A percentile compares a stretch with the other conserved stretches of the same genome.
Evolutionary conservation across 2,329 filamentous ascomycete genomes (phyloP).

Genomic region (Hawksworthiomyces lignivorus): DNA sequence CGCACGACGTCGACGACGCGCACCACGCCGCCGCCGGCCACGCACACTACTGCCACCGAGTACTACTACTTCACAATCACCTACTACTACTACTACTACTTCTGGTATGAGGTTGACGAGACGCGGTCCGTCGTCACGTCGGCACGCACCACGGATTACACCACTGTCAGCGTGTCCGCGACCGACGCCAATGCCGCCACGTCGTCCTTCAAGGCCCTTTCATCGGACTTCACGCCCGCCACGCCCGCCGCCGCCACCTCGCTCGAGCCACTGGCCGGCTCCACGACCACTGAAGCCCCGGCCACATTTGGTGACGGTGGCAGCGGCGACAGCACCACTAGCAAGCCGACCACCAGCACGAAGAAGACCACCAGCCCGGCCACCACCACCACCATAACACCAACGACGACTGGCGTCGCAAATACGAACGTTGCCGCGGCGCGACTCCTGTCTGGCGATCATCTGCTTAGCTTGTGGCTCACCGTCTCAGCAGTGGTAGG

Average conservation of each 20-base stretch:
- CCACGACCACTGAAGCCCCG: constrained; percentile 8
- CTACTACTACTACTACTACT: constrained; percentile 21
- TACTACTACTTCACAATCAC: constrained; percentile 19
- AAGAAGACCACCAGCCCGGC: not conserved
- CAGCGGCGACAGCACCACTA: not conserved
- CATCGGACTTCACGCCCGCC: constrained; percentile 13
- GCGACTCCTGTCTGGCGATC: not conserved
- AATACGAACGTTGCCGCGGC: not conserved
- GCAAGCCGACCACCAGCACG: not conserved
- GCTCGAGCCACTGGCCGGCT: constrained; percentile 16
- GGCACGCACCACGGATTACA: constrained; percentile 9
- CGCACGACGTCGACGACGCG: constrained; percentile 12
- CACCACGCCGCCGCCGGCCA: constrained; percentile 9
- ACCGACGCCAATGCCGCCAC: constrained; percentile 15
- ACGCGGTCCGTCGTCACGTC: constrained; percentile 18
- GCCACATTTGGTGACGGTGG: not conserved
- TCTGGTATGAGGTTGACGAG: constrained; percentile 16
- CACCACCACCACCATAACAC: not conserved
- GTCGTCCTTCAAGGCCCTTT: constrained; percentile 14
- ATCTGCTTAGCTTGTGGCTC: not conserved
- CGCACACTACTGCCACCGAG: constrained; percentile 5
- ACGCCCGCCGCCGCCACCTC: constrained; percentile 18
- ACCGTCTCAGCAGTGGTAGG: not conserved
- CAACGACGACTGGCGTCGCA: not conserved
- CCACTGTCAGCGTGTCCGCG: constrained; percentile 14